Evolutionary conservation across 2,329 filamentous ascomycete genomes (phyloP), one percentile per base, ranked within the genome.

Genomic region (Trichophyton mentagrophytes): DNA sequence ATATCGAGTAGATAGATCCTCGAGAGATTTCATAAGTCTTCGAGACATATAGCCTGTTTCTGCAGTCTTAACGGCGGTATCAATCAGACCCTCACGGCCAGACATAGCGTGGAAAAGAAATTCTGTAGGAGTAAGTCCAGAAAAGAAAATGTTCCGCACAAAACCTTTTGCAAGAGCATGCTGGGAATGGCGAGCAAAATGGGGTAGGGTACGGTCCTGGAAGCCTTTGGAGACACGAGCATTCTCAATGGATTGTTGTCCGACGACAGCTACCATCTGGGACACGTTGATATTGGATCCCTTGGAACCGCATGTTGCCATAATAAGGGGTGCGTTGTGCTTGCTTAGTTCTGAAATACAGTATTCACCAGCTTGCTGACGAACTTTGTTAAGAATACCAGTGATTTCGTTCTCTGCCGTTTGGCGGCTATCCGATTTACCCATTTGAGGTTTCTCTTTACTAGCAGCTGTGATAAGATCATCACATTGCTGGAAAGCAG

Each of bases 41-140:
- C 93, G 86, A 64, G 92, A 97, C 93, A 99, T 99, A 76, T 99
- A 99, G 65, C 93, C 93, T 9, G 93, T 99, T 74, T 99, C 93
- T 59, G 93, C 93, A 59, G 93, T 99, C 78, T 99, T 99, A 77
- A 97, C 93, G 63, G 93, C 93, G 1, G 93, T 99, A 82, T 99
- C 93, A 69, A 99, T 91, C 66, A 99, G 78, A 84, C 93, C 93
- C 83, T 97, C 93, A 84, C 93, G 88, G 68, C 93, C 93, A 68
- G 90, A 96, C 77, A 97, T 96, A 66, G 93, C 93, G 82, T 99
- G 93, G 76, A 99, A 97, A 61, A 97, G 82, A 73, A 99, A 97
- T 69, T 99, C 93, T 0, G 89, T 90, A 1, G 93, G 92, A 1
- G 86, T 82, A 0, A 99, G 79, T 1, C 93, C 93, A 0, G 89